Base-by-base conservation (phyloP, 768 basidiomycete genomes). In the Lactarius tabidus region DNA sequence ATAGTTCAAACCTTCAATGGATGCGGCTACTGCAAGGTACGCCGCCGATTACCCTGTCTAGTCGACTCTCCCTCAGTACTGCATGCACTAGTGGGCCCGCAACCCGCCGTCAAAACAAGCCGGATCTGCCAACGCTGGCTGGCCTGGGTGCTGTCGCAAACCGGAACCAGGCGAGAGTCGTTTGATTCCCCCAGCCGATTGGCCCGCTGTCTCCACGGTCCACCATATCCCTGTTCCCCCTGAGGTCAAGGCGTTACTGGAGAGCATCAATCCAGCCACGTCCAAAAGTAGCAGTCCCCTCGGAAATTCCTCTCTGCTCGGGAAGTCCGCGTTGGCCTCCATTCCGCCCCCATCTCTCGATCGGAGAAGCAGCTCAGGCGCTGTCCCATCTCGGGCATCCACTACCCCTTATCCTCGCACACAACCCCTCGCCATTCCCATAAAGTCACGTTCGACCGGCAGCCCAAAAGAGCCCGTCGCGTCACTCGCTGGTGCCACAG, bases 141-240 rank as follows among this genome's bases (percentile, higher is more conserved):
- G 90, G 90, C 92, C 92, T 48, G 91, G 91, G 43, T 94, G 91
- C 79, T 94, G 91, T 79, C 86, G 90, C n/a, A 78, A 90, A 0
- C 91, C 91, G 1, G 76, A 76, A 33, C 70, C 78, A 20, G 77
- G 72, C 61, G 91, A 93, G 74, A 80, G 82, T 70, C 80, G 81
- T 67, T 73, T 82, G 68, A 86, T 93, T 63, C 84, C 82, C 26
- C 81, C 85, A 58, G 86, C 87, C 3, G 91, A 92, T 74, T 94
- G 91, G 91, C 85, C 81, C 69, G 84, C 89, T 35, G 90, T 93
- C 74, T 88, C 85, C 75, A 80, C 83, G 67, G 84, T 92, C 14
- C 88, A 93, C 72, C 82, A 83, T 65, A 79, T 92, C 61, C 81
- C 87, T 60, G 90, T 92, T 66, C 91, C 91, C 20, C 72, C 80